phyloP scores from a whole-genome alignment of 2,329 filamentous ascomycete species.

The Penicillium sclerotigenum region DNA sequence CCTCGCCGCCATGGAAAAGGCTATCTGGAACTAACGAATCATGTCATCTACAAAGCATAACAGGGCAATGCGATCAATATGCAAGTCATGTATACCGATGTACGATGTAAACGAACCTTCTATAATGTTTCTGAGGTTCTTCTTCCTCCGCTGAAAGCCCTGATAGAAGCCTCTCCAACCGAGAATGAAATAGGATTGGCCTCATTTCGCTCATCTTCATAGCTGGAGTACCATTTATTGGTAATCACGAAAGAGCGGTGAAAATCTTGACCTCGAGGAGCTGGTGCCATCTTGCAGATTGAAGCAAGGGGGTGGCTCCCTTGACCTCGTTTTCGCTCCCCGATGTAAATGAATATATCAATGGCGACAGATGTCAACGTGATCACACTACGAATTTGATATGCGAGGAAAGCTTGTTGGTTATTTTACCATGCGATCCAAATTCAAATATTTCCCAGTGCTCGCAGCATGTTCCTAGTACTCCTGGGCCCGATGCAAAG shows the following conservation, averaged over 20 bases:
- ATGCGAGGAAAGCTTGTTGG: slow-evolving; percentile 10
- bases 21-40: background rate
- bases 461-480: background rate
- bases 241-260: slow-evolving; percentile 21
- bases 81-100: slow-evolving; percentile 6
- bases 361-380: background rate
- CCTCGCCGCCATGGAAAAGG: background rate
- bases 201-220: background rate
- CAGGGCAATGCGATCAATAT: background rate
- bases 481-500: background rate
- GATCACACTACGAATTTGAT: background rate
- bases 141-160: background rate
- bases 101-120: background rate
- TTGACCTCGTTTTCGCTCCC: background rate
- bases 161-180: background rate
- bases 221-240: background rate
- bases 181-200: background rate
- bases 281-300: slow-evolving; percentile 22
- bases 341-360: background rate
- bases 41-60: background rate
- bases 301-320: slow-evolving; percentile 17
- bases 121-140: background rate
- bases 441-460: background rate
- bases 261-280: slow-evolving; percentile 3
- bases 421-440: background rate